These are phyloP conservation scores for Thielaviopsis musarum DNA, from an alignment of 2,329 filamentous ascomycete genomes.

Conservation along the genomic window DNA sequence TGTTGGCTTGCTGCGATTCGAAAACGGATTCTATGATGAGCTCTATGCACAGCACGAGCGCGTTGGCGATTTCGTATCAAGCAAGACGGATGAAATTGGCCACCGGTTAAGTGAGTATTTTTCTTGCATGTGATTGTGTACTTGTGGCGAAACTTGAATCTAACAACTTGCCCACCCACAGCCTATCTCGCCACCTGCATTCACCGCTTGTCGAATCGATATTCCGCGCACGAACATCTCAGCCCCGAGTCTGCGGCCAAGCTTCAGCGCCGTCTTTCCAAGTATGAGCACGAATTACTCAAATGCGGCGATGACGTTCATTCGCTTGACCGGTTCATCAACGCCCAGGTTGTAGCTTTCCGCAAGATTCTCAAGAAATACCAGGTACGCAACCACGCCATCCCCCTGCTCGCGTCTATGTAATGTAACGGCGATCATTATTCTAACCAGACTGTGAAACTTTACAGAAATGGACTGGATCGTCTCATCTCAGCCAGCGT, in stretches of 20 bases:
- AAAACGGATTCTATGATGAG: constrained; percentile 53
- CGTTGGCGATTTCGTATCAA: constrained; percentile 60
- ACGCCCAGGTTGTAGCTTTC: constrained; percentile 60
- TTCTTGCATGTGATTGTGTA: background rate
- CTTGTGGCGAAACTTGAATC: constrained; percentile 1
- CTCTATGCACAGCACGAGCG: constrained; percentile 61
- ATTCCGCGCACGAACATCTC: constrained; percentile 18
- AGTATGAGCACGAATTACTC: constrained; percentile 34
- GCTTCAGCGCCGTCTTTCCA: constrained; percentile 34
- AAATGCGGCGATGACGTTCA: constrained; percentile 55
- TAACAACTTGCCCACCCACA: constrained; percentile 17
- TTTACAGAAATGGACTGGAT: constrained; percentile 63
- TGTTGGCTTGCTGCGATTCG: constrained; percentile 42
- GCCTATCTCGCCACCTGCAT: constrained; percentile 33
- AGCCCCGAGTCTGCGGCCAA: constrained; percentile 17
- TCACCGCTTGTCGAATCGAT: constrained; percentile 30
- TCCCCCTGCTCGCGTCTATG: background rate
- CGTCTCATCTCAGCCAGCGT: constrained; percentile 42
- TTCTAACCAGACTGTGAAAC: background rate
- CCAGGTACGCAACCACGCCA: constrained; percentile 28
- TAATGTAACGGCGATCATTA: background rate
- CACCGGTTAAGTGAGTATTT: constrained; percentile 41
- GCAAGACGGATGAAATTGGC: constrained; percentile 64
- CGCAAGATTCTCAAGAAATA: constrained; percentile 78
- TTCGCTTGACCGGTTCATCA: constrained; percentile 52